These are phyloP conservation scores for Eucalyptus shirleyi DNA, from an alignment of 345 rosid genomes.

Conservation along the genomic window DNA sequence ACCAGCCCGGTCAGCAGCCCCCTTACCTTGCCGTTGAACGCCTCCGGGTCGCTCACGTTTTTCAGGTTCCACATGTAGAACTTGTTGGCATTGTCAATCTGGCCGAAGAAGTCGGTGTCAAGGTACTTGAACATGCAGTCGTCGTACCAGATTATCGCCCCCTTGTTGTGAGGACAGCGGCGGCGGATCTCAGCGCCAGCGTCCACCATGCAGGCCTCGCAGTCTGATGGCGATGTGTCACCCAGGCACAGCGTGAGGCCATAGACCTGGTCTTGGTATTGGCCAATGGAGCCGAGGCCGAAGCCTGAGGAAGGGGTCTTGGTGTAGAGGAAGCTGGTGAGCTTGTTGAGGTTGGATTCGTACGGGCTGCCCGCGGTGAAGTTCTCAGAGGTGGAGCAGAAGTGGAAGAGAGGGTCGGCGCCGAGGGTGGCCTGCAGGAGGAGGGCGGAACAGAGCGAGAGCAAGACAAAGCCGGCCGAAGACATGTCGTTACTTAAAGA, in stretches of 20 bases:
- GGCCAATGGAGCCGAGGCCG: too few relatives aligned
- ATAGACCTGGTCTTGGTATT: background rate
- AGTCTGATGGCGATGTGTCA: constrained; percentile 4
- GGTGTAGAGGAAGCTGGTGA: too few relatives aligned
- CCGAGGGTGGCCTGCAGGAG: too few relatives aligned
- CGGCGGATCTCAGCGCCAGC: constrained; percentile 7
- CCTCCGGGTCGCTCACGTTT: background rate
- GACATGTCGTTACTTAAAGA: too few relatives aligned
- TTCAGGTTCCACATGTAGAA: constrained; percentile 15
- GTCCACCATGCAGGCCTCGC: constrained; percentile 11
- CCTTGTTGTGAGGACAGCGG: constrained; percentile 20
- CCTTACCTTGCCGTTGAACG: constrained; percentile 11
- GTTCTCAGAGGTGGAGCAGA: too few relatives aligned
- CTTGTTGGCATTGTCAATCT: constrained; percentile 15
- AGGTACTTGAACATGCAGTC: constrained; percentile 24
- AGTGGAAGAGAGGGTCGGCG: too few relatives aligned
- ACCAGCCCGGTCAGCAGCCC: constrained; percentile 6
- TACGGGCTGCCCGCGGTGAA: too few relatives aligned
- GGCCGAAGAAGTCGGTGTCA: constrained; percentile 13
- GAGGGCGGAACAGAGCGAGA: too few relatives aligned
- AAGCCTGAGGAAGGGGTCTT: too few relatives aligned
- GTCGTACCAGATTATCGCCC: constrained; percentile 32
- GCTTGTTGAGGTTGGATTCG: too few relatives aligned
- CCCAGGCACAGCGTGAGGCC: constrained; percentile 30
- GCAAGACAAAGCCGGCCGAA: too few relatives aligned